Base-by-base conservation (phyloP, 1,284 basidiomycete genomes). In the Fomitopsis palustris region DNA sequence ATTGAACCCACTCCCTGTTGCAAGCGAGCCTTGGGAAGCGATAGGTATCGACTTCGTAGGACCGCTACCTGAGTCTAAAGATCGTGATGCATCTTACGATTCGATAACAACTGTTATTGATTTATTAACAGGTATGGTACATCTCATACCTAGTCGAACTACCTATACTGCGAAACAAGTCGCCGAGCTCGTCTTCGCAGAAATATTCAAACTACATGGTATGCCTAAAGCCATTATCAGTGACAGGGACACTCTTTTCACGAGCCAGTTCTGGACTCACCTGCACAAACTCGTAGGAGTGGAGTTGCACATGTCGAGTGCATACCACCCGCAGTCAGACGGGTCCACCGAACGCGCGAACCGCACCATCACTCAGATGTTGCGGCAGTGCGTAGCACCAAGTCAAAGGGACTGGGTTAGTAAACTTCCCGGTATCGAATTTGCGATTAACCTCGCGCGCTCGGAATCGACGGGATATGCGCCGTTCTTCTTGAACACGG, bases 251-350 rank as follows among this genome's bases (percentile, higher is more conserved):
- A 60, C 68, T 0, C 60, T 75, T 16, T 82, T 81, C 62, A 81
- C 76, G 0, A 67, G 72, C 39, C 54, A 57, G 19, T 75, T 81
- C 61, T 83, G 79, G 79, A 69, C 64, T 14, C 56, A 71, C 14
- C 55, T 81, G 0, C 64, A 77, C 55, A 42, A 63, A 19, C 63
- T 77, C 1, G 60, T 77, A 1, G 70, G 74, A 0, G 67, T 68
- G 3, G 65, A 75, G 38, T 65, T 80, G 1, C 47, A 61, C 1
- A 72, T 81, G 72, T 80, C 75, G 0, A 75, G 74, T 8, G 65
- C 76, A 0, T 82, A 75, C 52, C 79, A 82, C 57, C 79, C 78
- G 0, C 65, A 81, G 56, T 75, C 72, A 0, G 77, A 80, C 57
- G 75, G 77, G 0, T 60, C 70, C 0, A 77, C 74, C 0, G 76